Conservation (phyloP, 106 monocot species). For the Ottelia alismoides region DNA sequence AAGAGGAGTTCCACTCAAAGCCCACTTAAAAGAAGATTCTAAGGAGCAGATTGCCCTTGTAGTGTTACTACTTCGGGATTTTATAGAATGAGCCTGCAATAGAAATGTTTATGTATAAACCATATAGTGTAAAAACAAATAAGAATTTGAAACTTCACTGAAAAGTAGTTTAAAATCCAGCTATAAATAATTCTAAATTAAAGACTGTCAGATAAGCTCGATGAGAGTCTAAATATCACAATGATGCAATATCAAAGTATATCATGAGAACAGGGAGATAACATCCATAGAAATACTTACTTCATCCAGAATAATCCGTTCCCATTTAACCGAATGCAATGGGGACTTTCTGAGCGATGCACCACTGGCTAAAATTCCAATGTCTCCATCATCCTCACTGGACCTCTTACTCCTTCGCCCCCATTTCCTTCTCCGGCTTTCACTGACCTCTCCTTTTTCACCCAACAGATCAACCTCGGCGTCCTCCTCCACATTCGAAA, state of each 20-base stretch:
- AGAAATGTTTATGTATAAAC: background rate
- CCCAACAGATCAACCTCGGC: background rate
- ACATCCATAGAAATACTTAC: conserved; percentile 9
- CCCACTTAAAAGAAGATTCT: conserved; percentile 64
- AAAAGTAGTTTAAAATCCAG: too few species aligned
- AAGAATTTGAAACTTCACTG: too few species aligned
- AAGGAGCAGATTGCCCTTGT: conserved; percentile 76
- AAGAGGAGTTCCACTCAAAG: conserved; percentile 80
- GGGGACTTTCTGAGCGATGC: too few species aligned
- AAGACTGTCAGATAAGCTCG: too few species aligned
- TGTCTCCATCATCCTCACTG: background rate
- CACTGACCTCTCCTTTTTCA: background rate
- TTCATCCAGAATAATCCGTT: conserved; percentile 83
- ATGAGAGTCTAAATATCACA: too few species aligned
- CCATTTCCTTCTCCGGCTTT: background rate
- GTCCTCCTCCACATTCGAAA: too few species aligned
- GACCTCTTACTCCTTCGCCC: too few species aligned
- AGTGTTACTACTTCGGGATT: conserved; percentile 60
- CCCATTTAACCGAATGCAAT: conserved; percentile 66
- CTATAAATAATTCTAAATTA: too few species aligned
- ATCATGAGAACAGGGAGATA: background rate
- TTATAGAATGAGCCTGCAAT: conserved; percentile 80
- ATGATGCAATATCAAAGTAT: too few species aligned
- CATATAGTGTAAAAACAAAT: too few species aligned
- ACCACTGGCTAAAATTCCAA: background rate